Conservation (phyloP, 2,329 filamentous ascomycete species). For the Coniochaeta pulveracea region DNA sequence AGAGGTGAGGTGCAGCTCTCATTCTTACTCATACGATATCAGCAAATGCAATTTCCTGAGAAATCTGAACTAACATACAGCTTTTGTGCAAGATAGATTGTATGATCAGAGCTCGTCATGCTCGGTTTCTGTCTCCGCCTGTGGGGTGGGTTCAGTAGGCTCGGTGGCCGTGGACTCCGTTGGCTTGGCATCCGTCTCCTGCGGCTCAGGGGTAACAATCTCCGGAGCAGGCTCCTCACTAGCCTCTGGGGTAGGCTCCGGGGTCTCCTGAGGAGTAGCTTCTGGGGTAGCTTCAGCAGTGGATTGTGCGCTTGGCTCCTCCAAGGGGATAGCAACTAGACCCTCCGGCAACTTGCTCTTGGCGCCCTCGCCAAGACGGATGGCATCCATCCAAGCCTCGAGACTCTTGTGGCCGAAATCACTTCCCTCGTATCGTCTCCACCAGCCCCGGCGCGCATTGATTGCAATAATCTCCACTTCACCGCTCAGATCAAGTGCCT, state of each 20-base stretch:
- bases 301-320: constrained; percentile 27
- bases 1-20: constrained; percentile 4
- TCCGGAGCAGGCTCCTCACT: constrained; percentile 7
- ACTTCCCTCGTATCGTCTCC: constrained; percentile 55
- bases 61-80: constrained; percentile 9
- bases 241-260: constrained; percentile 5
- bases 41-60: not conserved
- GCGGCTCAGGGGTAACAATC: constrained; percentile 12
- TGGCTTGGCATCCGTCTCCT: constrained; percentile 7
- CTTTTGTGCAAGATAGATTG: constrained; percentile 2
- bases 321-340: constrained; percentile 29
- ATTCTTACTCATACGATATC: not conserved
- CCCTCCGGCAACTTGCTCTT: constrained; percentile 65
- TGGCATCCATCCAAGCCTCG: constrained; percentile 82
- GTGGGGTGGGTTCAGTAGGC: constrained; percentile 17
- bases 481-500: constrained; percentile 49
- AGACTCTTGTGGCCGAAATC: constrained; percentile 50
- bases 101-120: constrained; percentile 38
- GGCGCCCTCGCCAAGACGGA: constrained; percentile 75
- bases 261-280: constrained; percentile 15
- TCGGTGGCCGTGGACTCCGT: constrained; percentile 10
- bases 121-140: constrained; percentile 20
- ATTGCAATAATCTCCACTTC: constrained; percentile 66
- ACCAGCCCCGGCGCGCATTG: constrained; percentile 82
- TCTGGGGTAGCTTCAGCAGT: constrained; percentile 29